These are phyloP conservation scores for Yarrowia sp. DNA, from an alignment of 805 yeast species.

Conservation along the genomic window DNA sequence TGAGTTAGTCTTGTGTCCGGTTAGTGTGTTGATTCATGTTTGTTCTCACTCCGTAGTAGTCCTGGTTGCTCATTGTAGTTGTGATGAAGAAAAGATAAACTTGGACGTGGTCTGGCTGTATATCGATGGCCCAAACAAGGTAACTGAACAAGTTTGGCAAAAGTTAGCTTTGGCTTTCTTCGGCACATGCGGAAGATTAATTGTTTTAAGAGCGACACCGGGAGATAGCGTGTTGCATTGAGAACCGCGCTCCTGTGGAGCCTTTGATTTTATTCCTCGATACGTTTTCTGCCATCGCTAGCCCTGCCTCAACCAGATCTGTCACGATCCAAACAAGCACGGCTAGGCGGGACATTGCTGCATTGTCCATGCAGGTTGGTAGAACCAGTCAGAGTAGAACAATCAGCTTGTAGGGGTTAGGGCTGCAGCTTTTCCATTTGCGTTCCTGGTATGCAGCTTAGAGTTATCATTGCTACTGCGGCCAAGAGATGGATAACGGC, in stretches of 20 bases:
- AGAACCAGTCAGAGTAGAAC: constrained; percentile 1
- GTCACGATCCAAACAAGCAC: not conserved
- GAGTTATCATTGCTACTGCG: constrained; percentile 26
- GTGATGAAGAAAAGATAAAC: constrained; percentile 7
- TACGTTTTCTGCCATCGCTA: too few relatives aligned
- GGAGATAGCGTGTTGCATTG: constrained; percentile 8
- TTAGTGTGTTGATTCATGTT: not conserved
- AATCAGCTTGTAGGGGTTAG: constrained; percentile 24
- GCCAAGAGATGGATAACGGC: constrained; percentile 22
- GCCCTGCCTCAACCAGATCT: too few relatives aligned
- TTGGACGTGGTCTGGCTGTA: constrained; percentile 10
- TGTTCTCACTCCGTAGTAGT: constrained; percentile 19
- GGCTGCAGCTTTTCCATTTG: not conserved
- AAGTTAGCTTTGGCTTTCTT: constrained; percentile 22
- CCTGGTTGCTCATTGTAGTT: constrained; percentile 24
- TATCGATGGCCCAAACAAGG: constrained; percentile 7
- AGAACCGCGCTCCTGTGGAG: too few relatives aligned
- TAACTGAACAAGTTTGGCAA: constrained; percentile 5
- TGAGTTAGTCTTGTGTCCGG: not conserved
- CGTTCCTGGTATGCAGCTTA: constrained; percentile 21
- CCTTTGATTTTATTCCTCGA: too few relatives aligned
- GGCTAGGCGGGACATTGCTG: constrained; percentile 20
- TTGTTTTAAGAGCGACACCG: not conserved
- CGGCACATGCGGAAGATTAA: constrained; percentile 4
- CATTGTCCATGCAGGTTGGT: constrained; percentile 12